Conservation (phyloP, 2,329 filamentous ascomycete species). For the Aspergillus melleus region DNA sequence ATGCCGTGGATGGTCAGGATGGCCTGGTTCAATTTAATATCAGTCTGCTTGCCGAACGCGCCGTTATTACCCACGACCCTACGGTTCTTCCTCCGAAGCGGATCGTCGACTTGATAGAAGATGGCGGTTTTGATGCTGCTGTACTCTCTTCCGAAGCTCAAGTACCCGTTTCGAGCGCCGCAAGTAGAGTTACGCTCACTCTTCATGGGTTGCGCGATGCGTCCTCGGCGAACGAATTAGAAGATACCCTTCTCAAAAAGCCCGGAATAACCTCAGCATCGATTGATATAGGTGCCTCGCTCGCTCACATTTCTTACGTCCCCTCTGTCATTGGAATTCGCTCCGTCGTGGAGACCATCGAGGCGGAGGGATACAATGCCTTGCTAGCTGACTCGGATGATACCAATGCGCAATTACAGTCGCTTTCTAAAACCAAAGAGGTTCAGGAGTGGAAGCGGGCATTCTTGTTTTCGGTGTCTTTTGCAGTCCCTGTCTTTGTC, state of each 20-base stretch:
- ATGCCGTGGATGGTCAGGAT: constrained; percentile 72
- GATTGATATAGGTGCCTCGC: constrained; percentile 71
- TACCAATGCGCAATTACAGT: constrained; percentile 95
- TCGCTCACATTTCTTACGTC: constrained; percentile 72
- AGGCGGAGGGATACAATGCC: constrained; percentile 82
- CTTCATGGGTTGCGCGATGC: constrained; percentile 77
- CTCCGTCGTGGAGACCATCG: constrained; percentile 76
- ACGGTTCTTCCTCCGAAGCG: constrained; percentile 68
- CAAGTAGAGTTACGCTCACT: constrained; percentile 72
- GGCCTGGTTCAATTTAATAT: constrained; percentile 91
- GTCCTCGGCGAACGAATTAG: constrained; percentile 69
- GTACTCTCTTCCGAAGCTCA: constrained; percentile 75
- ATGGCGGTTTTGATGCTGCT: constrained; percentile 82
- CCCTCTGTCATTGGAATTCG: constrained; percentile 74
- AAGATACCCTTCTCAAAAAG: constrained; percentile 64
- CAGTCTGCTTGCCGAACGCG: constrained; percentile 87
- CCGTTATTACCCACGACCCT: constrained; percentile 81
- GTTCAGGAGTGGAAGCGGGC: constrained; percentile 89
- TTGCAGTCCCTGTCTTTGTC: constrained; percentile 86
- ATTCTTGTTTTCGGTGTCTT: constrained; percentile 73
- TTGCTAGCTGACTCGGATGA: constrained; percentile 88
- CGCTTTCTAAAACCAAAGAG: constrained; percentile 91
- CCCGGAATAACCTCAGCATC: constrained; percentile 73
- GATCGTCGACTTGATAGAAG: constrained; percentile 81
- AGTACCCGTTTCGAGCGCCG: constrained; percentile 53